Percentiles rank a stretch among this genome's conserved stretches.
phyloP scores from a whole-genome alignment of 2,329 filamentous ascomycete genomes.

The Fusarium multiceps region DNA sequence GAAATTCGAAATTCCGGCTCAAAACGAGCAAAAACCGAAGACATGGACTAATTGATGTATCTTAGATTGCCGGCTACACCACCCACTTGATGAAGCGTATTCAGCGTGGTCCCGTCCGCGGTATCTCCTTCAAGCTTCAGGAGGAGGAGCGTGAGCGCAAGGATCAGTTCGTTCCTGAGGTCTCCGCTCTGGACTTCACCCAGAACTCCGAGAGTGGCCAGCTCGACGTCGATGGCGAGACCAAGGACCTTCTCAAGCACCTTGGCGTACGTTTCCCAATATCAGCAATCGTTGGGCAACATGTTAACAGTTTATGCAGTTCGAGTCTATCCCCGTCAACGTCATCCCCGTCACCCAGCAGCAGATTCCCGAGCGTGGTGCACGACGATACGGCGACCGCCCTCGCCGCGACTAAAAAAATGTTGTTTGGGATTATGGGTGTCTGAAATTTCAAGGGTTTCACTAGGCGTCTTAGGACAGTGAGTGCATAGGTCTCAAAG shows the following conservation, averaged over 20 bases:
- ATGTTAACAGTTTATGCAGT: slow-evolving; percentile 66
- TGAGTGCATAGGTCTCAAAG: slow-evolving; percentile 69
- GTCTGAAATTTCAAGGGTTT: slow-evolving; percentile 59
- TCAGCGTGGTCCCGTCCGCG: slow-evolving; percentile 97
- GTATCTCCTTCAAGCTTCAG: slow-evolving; percentile 99
- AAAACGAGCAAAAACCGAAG: not conserved
- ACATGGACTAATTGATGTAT: slow-evolving; percentile 33
- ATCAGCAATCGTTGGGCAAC: not conserved
- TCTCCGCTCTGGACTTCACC: slow-evolving; percentile 97
- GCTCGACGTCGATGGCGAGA: slow-evolving; percentile 95
- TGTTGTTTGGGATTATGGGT: slow-evolving; percentile 52
- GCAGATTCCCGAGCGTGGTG: slow-evolving; percentile 82
- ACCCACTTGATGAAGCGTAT: slow-evolving; percentile 99
- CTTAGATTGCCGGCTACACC: slow-evolving; percentile 95
- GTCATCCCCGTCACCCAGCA: slow-evolving; percentile 90
- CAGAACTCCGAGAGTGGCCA: slow-evolving; percentile 93
- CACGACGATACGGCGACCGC: slow-evolving; percentile 80
- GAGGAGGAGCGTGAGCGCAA: slow-evolving; percentile 99
- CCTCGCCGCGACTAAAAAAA: slow-evolving; percentile 54
- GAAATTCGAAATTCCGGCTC: slow-evolving; percentile 47
- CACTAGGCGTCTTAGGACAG: slow-evolving; percentile 68
- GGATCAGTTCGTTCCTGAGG: slow-evolving; percentile 99
- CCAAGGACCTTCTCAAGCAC: slow-evolving; percentile 99
- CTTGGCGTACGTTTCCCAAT: slow-evolving; percentile 81
- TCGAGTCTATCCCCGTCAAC: slow-evolving; percentile 97